Evolutionary conservation across 495 filamentous ascomycete genomes (phyloP).

Genomic region (Baudoinia panamericana): DNA sequence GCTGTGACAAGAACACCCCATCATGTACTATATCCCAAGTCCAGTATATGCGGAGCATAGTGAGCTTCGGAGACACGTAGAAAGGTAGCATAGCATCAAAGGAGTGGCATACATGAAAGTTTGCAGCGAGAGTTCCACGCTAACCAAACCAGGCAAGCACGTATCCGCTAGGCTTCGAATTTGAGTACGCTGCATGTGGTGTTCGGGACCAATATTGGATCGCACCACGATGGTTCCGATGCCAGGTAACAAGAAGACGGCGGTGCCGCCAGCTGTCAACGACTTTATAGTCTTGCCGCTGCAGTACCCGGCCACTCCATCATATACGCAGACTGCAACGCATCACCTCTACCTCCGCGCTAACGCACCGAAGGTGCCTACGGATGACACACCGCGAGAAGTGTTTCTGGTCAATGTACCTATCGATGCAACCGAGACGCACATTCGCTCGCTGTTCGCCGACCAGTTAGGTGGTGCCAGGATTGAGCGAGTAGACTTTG

Average conservation of each 20-base stretch:
- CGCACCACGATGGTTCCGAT: conserved; percentile 11
- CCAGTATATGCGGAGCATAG: too few species aligned
- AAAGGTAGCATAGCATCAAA: too few species aligned
- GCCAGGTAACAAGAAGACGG: conserved; percentile 4
- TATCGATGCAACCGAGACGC: conserved; percentile 63
- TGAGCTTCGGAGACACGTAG: too few species aligned
- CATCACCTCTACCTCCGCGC: conserved; percentile 82
- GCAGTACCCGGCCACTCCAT: conserved; percentile 43
- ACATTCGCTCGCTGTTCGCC: conserved; percentile 62
- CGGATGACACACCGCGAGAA: conserved; percentile 47
- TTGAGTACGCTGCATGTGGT: too few species aligned
- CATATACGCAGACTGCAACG: conserved; percentile 43
- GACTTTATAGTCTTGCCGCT: conserved; percentile 28
- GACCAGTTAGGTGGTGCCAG: conserved; percentile 51
- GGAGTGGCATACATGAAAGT: too few species aligned
- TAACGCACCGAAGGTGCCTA: conserved; percentile 65
- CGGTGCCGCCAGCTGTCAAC: conserved; percentile 14
- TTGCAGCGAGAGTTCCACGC: too few species aligned
- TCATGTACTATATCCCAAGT: too few species aligned
- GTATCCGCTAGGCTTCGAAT: too few species aligned
- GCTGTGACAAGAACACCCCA: too few species aligned
- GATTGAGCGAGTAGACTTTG: conserved; percentile 65
- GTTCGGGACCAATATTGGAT: too few species aligned
- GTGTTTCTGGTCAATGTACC: conserved; percentile 84
- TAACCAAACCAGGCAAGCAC: too few species aligned